Base-by-base conservation (phyloP, 2,329 filamentous ascomycete species). In the Colletotrichum acutatum region DNA sequence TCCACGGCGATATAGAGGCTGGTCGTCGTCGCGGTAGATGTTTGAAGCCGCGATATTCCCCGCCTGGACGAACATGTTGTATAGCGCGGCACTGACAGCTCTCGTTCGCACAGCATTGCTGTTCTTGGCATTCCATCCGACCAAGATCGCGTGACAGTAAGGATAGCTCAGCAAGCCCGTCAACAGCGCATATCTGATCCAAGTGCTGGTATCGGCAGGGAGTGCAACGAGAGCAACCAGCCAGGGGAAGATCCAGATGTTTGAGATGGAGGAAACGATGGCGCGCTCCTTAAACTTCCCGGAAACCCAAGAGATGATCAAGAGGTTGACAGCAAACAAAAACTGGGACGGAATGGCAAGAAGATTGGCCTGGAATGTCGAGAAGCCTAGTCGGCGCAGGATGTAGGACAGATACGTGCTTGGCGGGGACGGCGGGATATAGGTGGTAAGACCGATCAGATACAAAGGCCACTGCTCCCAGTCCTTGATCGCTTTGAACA, bases 401-500 rank as follows among this genome's bases (percentile, higher is more conserved):
- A 84, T 85, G 66, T 82, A 83, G 8, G 86, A 84, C 11, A 88
- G 79, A 61, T 88, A 88, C 0, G 81, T 84, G 70, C 75, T 79
- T 11, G 84, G 83, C 2, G 86, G 83, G 0, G 82, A 74, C 0
- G 83, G 81, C 0, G 84, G 84, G 66, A 86, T 86, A 65, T 85
- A 86, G 0, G 78, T 76, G 63, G 80, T 90, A 4, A 90, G 79
- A 0, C 89, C 88, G 26, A 90, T 83, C 54, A 88, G 74, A 75
- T 89, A 90, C 24, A 88, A 78, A 2, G 87, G 89, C 89, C 88
- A 92, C 76, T 92, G 83, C 75, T 92, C 89, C 78, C 88, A 91
- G 75, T 92, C 90, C 22, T 83, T 84, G 30, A 90, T 74, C 0
- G 86, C 84, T 30, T 86, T 82, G 85, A 86, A 89, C 4, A 91